Evolutionary conservation across 768 basidiomycete genomes (phyloP), one percentile per base, ranked within the genome.

Genomic region (Mrakia gelida): DNA sequence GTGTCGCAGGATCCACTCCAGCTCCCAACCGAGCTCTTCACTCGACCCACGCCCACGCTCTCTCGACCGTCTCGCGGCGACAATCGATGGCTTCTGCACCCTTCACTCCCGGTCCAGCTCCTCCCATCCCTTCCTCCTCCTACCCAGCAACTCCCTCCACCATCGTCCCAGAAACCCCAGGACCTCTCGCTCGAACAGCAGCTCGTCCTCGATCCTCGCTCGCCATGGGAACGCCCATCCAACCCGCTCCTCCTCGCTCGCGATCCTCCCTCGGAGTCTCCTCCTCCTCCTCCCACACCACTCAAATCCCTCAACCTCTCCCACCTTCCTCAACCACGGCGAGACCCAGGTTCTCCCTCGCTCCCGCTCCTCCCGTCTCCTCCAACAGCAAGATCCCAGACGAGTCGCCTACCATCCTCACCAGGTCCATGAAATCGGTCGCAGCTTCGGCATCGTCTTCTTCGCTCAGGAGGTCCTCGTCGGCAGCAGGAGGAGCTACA

Each of bases 1-100:
- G 83, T 41, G 80, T 82, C 23, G 82, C 82, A 49, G 83, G 82
- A n/a, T n/a, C 54, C 71, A 54, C 78, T 75, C 21, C 62, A 49
- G 54, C 79, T 71, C 67, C 52, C 32, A 75, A 72, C 75, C 49
- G 45, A 13, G 26, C 61, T 41, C 38, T 59, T 28, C 52, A 62
- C 61, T 45, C 41, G 1, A 9, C 59, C 16, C 52, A 38, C 71
- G 30, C 2, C 11, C 7, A 5, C 16, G 49, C 71, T 21, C 49
- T 52, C 18, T 30, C 71, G 49, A 26, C 71, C 45, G 45, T 43
- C n/a, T n/a, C 26, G 0, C 71, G 71, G 13, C 45, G 71, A 26
- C 38, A 54, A 54, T 72, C 71, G 6, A 26, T 72, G 43, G 49
- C 45, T 30, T 43, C 71, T 13, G 38, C 49, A 1, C 71, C 28